A percentile compares a stretch with the other conserved stretches of the same genome.
phyloP scores from a whole-genome alignment of 1,284 basidiomycete species.

The Earliella scabrosa region DNA sequence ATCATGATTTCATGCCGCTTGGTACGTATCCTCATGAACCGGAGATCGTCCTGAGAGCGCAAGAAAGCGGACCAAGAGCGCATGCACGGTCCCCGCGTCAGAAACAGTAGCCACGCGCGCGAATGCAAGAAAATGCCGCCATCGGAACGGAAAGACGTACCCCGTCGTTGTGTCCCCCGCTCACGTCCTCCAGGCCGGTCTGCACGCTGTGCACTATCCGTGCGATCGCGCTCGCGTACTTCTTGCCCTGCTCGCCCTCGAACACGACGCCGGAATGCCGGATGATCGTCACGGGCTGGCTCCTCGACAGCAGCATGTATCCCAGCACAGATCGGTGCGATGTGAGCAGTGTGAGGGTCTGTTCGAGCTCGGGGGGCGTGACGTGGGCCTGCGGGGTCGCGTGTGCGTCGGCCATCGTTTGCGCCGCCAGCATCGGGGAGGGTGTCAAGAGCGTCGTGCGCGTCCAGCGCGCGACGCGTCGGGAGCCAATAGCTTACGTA shows the following conservation, averaged over 20 bases:
- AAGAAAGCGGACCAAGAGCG: no score
- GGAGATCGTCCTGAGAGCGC: conserved; percentile 74
- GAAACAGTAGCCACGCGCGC: neutral
- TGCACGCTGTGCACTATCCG: conserved; percentile 81
- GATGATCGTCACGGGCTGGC: conserved; percentile 72
- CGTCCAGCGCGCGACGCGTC: neutral
- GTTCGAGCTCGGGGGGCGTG: conserved; percentile 76
- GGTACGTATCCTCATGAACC: conserved; percentile 90
- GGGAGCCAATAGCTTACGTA: conserved; percentile 2
- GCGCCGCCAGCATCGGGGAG: conserved; percentile 23
- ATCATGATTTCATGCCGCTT: conserved; percentile 93
- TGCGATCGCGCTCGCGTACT: conserved; percentile 80
- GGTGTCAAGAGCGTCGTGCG: neutral
- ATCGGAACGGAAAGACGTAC: conserved; percentile 41
- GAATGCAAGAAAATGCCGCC: neutral
- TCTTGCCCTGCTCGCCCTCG: conserved; percentile 83
- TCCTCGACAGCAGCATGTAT: conserved; percentile 80
- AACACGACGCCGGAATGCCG: conserved; percentile 85
- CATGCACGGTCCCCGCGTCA: no score
- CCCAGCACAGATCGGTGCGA: conserved; percentile 87
- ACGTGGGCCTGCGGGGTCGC: conserved; percentile 18
- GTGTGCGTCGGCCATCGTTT: conserved; percentile 20
- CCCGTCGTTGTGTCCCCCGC: conserved; percentile 56
- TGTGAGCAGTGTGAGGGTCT: conserved; percentile 76
- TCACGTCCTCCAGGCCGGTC: conserved; percentile 72